A percentile compares a stretch with the other conserved stretches of the same genome.
These are phyloP conservation scores for Ehretia macrophylla DNA, from an alignment of 257 asterid species.

Conservation along the genomic window DNA sequence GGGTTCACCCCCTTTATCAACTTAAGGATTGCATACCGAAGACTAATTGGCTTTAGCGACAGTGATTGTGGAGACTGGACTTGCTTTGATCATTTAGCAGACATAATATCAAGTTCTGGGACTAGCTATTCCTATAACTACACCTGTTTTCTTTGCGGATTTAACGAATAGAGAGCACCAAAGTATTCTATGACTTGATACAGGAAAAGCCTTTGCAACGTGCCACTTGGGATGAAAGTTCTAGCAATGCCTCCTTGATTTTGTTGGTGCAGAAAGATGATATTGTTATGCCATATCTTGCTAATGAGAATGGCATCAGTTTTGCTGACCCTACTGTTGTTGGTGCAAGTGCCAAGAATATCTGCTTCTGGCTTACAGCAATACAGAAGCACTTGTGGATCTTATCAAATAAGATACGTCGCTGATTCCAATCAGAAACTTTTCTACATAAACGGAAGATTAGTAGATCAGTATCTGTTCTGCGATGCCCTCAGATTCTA, in stretches of 20 bases:
- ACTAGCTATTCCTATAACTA: background rate
- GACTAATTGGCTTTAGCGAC: background rate
- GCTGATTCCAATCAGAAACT: constrained; percentile 36
- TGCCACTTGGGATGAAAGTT: constrained; percentile 24
- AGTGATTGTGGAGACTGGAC: too few relatives aligned
- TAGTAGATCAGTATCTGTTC: constrained; percentile 54
- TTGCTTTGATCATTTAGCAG: too few relatives aligned
- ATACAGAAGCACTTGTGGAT: constrained; percentile 46
- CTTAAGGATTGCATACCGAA: background rate
- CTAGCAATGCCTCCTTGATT: constrained; percentile 30
- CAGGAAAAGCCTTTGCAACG: constrained; percentile 13
- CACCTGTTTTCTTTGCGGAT: background rate
- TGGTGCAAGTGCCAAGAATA: constrained; percentile 36
- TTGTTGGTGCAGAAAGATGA: constrained; percentile 24
- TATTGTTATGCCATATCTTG: constrained; percentile 17
- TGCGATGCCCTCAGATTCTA: constrained; percentile 47
- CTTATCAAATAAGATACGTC: constrained; percentile 34
- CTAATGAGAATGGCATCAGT: constrained; percentile 34
- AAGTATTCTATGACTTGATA: constrained; percentile 20
- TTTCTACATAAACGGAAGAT: constrained; percentile 55
- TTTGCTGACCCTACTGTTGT: constrained; percentile 32
- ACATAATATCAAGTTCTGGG: constrained; percentile 1
- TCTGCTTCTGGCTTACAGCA: constrained; percentile 43
- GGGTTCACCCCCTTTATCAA: background rate
- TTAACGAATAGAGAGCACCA: constrained; percentile 11